phyloP scores from a whole-genome alignment of 2,329 filamentous ascomycete genomes.

The Corinectria fuckeliana region DNA sequence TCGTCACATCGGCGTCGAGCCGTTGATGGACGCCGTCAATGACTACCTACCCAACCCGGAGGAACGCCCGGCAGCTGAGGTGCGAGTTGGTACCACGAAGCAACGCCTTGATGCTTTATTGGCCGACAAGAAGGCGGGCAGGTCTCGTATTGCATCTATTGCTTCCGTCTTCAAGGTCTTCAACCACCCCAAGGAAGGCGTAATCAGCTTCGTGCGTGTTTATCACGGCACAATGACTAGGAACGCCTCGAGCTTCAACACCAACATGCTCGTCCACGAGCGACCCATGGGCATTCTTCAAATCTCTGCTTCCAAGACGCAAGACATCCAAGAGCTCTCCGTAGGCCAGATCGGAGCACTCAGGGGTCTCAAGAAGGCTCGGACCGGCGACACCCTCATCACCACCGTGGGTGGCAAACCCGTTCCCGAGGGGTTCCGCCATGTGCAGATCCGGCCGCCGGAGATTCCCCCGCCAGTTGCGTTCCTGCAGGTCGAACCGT shows the following conservation, averaged over 20 bases:
- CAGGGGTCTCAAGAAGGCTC: conserved; percentile 85
- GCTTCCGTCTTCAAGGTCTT: conserved; percentile 93
- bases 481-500: conserved; percentile 89
- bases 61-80: conserved; percentile 80
- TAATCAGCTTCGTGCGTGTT: conserved; percentile 89
- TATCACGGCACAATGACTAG: conserved; percentile 83
- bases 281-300: conserved; percentile 81
- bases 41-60: conserved; percentile 85
- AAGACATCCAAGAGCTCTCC: conserved; percentile 80
- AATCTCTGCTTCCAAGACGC: conserved; percentile 87
- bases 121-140: conserved; percentile 45
- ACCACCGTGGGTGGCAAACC: conserved; percentile 68
- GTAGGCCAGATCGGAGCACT: conserved; percentile 95
- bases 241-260: conserved; percentile 83
- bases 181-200: conserved; percentile 82
- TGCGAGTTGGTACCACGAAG: conserved; percentile 69
- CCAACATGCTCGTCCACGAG: conserved; percentile 80
- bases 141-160: conserved; percentile 52
- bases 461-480: conserved; percentile 93
- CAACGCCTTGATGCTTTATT: conserved; percentile 48
- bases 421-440: conserved; percentile 72
- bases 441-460: conserved; percentile 84
- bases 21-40: conserved; percentile 85
- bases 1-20: conserved; percentile 91
- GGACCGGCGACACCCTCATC: conserved; percentile 91